Conservation (phyloP, 148 eudicot species). For the Silene conica region DNA sequence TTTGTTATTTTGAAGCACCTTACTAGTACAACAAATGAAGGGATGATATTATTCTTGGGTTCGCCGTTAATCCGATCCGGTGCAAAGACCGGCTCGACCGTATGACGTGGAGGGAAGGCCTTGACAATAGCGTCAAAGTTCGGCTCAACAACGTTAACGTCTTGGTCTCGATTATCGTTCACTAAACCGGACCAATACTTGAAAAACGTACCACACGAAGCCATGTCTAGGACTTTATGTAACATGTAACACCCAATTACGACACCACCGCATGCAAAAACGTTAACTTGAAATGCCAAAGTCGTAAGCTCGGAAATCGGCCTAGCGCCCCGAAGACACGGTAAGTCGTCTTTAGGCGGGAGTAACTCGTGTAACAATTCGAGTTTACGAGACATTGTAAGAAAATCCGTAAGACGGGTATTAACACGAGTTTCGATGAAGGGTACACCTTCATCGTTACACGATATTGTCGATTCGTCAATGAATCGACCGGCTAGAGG, state of each 20-base stretch:
- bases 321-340: too few relatives aligned
- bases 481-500: constrained; percentile 12
- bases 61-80: not conserved
- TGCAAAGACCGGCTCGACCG: not conserved
- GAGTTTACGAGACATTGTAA: not conserved
- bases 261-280: constrained; percentile 6
- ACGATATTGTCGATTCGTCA: not conserved
- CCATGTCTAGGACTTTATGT: constrained; percentile 7
- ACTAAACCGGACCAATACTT: not conserved
- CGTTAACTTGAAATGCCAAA: constrained; percentile 7
- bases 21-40: not conserved
- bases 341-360: not conserved
- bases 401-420: not conserved
- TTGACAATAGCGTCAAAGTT: not conserved
- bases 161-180: too few relatives aligned
- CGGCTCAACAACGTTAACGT: not conserved
- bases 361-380: constrained; percentile 1
- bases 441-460: constrained; percentile 12
- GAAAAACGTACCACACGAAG: not conserved
- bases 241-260: constrained; percentile 10
- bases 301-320: too few relatives aligned
- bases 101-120: not conserved
- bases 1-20: not conserved
- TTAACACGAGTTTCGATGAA: constrained; percentile 8
- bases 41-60: not conserved